Evolutionary conservation across 495 filamentous ascomycete species (phyloP), one percentile per base, ranked within the genome.

Genomic region (Trichocladium uniseriatum): DNA sequence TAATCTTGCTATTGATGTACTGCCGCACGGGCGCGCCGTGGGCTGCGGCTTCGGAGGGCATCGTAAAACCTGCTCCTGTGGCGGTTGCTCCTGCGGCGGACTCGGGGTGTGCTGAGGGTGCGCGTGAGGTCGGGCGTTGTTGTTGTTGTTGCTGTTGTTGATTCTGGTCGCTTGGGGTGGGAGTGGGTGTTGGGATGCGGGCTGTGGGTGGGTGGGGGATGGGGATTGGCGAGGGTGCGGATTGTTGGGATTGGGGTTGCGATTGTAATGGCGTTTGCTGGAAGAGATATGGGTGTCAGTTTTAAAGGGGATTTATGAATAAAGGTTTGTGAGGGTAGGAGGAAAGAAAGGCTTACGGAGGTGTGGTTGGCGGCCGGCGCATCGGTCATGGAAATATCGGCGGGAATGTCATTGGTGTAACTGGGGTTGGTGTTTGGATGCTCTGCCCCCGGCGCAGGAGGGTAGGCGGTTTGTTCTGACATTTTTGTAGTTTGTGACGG

Each of bases 1-100:
- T 91, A 46, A 98, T 79, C 60, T 89, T 89, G 61, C 81, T 74
- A 57, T 97, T 97, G 64, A 98, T 69, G 67, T 95, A 98, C 51
- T 86, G 80, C 28, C 92, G 77, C 3, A 87, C 85, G 5, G 90
- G 87, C 1, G 87, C 87, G 35, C 92, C 92, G 57, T 95, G 88
- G 1, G 76, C 67, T 2, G 65, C 73, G 10, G 80, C 69, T 62
- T 78, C 67, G 54, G 70, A 49, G 18, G 78, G 75, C 58, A 79
- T 69, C 31, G 72, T 61, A 70, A 72, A 56, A 55, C 63, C 57
- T 22, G 40, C 5, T 6, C 41, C 2, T 19, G 41, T 13, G 24
- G 37, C 27, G 2, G 41, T 11, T 45, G 40, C 13, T 24, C 39
- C 19, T 11, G 41, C 7, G 10, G 15, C 7, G 38, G 45, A 38